phyloP scores from a whole-genome alignment of 1,139 yeast species.

The Hansenula sp. region DNA sequence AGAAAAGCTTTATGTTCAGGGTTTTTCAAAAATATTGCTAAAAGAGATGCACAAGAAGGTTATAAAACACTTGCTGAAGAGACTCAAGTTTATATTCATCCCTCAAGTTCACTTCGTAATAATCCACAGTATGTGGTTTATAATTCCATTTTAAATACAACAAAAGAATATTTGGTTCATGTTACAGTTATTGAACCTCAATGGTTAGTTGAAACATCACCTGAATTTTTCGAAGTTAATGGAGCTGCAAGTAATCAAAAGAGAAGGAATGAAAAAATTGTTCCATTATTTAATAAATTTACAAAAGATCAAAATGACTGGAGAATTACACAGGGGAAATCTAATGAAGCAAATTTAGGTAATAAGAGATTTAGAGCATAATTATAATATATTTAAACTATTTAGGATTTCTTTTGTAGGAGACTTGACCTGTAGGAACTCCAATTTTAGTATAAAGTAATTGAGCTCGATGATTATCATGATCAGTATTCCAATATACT shows the following conservation, averaged over 20 bases:
- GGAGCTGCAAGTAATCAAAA: constrained; percentile 30
- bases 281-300: constrained; percentile 58
- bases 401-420: neutral
- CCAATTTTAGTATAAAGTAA: constrained; percentile 53
- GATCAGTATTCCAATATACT: constrained; percentile 55
- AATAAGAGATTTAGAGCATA: constrained; percentile 16
- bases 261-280: constrained; percentile 47
- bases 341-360: constrained; percentile 6
- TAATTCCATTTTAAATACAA: constrained; percentile 76
- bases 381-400: no score
- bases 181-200: constrained; percentile 76
- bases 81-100: constrained; percentile 82
- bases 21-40: constrained; percentile 80
- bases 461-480: constrained; percentile 55
- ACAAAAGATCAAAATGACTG: constrained; percentile 50
- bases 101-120: constrained; percentile 76
- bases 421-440: constrained; percentile 34
- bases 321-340: constrained; percentile 30
- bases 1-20: constrained; percentile 81
- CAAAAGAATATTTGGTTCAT: constrained; percentile 90
- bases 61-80: constrained; percentile 75
- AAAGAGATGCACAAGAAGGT: constrained; percentile 70
- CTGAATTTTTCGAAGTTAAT: constrained; percentile 68
- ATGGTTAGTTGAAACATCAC: constrained; percentile 86
- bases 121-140: constrained; percentile 77